Conservation (phyloP, 805 yeast species). For the Ogataea nitratoaversa region DNA sequence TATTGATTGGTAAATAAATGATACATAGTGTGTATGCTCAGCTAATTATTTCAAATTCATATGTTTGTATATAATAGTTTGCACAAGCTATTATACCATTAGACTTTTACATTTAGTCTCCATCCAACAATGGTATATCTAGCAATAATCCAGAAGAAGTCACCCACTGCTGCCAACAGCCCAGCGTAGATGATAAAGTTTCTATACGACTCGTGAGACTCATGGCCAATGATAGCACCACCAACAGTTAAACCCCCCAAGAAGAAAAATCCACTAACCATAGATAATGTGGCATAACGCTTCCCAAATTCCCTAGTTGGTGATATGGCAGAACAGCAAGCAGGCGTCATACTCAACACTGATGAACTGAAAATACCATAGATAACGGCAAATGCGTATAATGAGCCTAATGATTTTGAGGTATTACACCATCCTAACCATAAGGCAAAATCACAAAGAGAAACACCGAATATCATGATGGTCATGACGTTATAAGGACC, state of each 20-base stretch:
- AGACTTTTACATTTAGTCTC: constrained; percentile 22
- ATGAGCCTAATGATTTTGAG: constrained; percentile 29
- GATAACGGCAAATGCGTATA: constrained; percentile 45
- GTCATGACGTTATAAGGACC: constrained; percentile 59
- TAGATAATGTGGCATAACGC: constrained; percentile 23
- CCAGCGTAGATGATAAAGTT: constrained; percentile 35
- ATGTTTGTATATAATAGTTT: too few relatives aligned
- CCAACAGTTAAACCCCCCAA: constrained; percentile 28
- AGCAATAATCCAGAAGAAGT: constrained; percentile 38
- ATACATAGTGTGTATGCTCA: too few relatives aligned
- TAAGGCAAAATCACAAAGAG: constrained; percentile 42
- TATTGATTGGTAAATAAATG: too few relatives aligned
- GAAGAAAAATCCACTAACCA: constrained; percentile 31
- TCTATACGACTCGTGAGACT: constrained; percentile 31
- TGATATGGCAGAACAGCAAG: constrained; percentile 56
- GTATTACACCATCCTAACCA: constrained; percentile 58
- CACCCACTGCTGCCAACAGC: constrained; percentile 34
- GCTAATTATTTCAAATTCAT: too few relatives aligned
- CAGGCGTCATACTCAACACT: constrained; percentile 53
- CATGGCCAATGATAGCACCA: constrained; percentile 33
- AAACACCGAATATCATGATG: constrained; percentile 40
- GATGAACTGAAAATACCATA: constrained; percentile 58
- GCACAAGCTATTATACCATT: neutral
- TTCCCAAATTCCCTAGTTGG: constrained; percentile 28
- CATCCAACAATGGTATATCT: constrained; percentile 44